Evolutionary conservation across 441 rosid species (phyloP).

Genomic region (Theobroma grandiflorum): DNA sequence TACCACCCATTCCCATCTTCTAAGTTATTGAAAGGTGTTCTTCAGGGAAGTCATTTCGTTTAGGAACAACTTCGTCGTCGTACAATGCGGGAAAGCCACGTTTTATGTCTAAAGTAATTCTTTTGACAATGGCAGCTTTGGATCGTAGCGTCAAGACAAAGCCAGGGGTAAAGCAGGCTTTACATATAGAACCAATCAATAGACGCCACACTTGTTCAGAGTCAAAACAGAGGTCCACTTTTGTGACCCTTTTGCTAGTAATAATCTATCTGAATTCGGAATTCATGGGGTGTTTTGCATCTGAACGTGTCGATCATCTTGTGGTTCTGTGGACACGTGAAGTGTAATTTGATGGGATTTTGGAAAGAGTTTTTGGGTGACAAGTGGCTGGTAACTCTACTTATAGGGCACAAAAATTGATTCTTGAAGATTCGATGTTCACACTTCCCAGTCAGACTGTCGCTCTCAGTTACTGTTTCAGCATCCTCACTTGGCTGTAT

Average conservation of each 20-base stretch:
- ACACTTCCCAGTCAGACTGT: background rate
- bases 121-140: slow-evolving; percentile 28
- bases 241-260: background rate
- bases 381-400: background rate
- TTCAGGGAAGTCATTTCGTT: background rate
- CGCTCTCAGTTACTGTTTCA: slow-evolving; percentile 3
- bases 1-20: background rate
- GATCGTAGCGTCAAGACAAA: slow-evolving; percentile 30
- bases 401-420: background rate
- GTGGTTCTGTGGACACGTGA: slow-evolving; percentile 20
- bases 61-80: background rate
- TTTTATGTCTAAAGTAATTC: background rate
- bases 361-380: background rate
- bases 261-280: background rate
- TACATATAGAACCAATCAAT: background rate
- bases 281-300: background rate
- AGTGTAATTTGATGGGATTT: background rate
- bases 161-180: slow-evolving; percentile 19
- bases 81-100: slow-evolving; percentile 27
- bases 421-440: slow-evolving; percentile 4
- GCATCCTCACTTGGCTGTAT: background rate
- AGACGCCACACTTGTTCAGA: slow-evolving; percentile 13
- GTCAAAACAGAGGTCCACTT: slow-evolving; percentile 14
- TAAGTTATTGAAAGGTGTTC: slow-evolving; percentile 10
- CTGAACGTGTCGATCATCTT: slow-evolving; percentile 26